Evolutionary conservation across 148 eudicot genomes (phyloP).

Genomic region (Cornus kousa): DNA sequence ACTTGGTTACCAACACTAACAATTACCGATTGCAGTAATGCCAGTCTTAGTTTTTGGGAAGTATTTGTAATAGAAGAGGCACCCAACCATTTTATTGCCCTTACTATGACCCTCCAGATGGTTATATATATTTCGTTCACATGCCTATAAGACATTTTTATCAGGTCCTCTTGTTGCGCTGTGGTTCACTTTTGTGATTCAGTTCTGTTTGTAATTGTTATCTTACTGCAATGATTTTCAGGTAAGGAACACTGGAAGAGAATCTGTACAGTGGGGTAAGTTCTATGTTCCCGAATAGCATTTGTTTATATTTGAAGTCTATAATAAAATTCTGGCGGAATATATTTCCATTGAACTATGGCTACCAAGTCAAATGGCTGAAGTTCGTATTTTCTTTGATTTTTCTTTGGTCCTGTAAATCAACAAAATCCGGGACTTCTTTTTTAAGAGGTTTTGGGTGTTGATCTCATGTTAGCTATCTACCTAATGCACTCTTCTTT

Average conservation of each 20-base stretch:
- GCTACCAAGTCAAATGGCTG: neutral
- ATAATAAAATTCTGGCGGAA: neutral
- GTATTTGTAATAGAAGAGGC: neutral
- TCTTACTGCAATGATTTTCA: constrained; percentile 16
- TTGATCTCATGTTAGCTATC: neutral
- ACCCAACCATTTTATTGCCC: neutral
- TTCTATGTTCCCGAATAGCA: neutral
- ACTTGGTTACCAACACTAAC: no score
- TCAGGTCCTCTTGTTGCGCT: no score
- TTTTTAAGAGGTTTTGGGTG: no score
- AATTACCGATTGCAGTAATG: no score
- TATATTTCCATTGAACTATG: neutral
- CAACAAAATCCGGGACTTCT: no score
- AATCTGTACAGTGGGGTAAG: constrained; percentile 94
- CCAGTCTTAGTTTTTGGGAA: neutral
- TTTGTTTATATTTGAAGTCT: neutral
- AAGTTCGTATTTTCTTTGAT: neutral
- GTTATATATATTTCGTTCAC: neutral
- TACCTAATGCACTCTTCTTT: no score
- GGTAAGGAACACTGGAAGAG: constrained; percentile 87
- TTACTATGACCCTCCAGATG: neutral
- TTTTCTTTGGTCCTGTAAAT: neutral
- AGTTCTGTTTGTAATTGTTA: neutral
- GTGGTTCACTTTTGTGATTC: neutral
- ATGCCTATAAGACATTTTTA: no score